Conservation (phyloP, 495 filamentous ascomycete genomes). For the Podospora comata region DNA sequence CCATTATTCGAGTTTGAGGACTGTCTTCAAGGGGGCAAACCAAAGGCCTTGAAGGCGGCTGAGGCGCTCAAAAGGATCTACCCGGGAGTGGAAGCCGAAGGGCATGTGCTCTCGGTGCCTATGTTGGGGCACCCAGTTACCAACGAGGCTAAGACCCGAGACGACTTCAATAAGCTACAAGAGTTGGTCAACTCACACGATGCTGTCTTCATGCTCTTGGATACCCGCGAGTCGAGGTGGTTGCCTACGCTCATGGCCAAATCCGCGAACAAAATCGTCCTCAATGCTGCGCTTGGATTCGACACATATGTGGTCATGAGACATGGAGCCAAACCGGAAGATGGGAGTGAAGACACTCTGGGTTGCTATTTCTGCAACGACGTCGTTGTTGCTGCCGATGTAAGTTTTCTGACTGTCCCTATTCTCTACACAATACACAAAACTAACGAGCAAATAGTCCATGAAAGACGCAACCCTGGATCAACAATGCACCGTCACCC, state of each 20-base stretch:
- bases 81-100: conserved; percentile 77
- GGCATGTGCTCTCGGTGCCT: conserved; percentile 78
- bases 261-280: conserved; percentile 83
- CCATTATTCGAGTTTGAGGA: conserved; percentile 88
- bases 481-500: conserved; percentile 96
- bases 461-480: conserved; percentile 91
- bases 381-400: conserved; percentile 90
- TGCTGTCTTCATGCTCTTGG: conserved; percentile 92
- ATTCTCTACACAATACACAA: conserved; percentile 37
- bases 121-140: conserved; percentile 90
- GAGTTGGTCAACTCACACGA: conserved; percentile 82
- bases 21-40: conserved; percentile 77
- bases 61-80: conserved; percentile 82
- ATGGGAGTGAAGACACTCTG: conserved; percentile 59
- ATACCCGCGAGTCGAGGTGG: conserved; percentile 92
- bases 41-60: conserved; percentile 80
- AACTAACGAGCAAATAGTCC: conserved; percentile 55
- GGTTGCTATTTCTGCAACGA: conserved; percentile 99
- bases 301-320: conserved; percentile 97
- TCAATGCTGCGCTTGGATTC: conserved; percentile 95
- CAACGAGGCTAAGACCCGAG: conserved; percentile 61
- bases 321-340: conserved; percentile 63
- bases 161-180: conserved; percentile 72
- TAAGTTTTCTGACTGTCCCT: conserved; percentile 48
- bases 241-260: conserved; percentile 98